Conservation (phyloP, 192 early-diverging fungal genomes). For the Coemansia sp. region DNA sequence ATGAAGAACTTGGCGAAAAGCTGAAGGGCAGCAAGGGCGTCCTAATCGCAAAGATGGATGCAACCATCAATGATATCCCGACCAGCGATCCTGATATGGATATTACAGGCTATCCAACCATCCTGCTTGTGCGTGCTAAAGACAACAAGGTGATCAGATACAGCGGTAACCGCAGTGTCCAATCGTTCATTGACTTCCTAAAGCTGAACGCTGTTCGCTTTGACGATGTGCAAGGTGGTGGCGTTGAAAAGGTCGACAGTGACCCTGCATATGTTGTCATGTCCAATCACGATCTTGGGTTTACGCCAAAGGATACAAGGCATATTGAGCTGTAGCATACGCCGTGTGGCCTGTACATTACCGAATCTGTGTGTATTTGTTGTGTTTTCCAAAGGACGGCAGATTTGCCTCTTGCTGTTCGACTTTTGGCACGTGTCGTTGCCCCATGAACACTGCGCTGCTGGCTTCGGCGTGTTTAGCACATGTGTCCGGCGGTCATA, state of each 20-base stretch:
- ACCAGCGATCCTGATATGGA: slow-evolving; percentile 58
- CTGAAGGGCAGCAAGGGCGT: slow-evolving; percentile 51
- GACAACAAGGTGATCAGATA: slow-evolving; percentile 76
- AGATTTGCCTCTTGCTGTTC: neutral
- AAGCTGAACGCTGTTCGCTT: slow-evolving; percentile 61
- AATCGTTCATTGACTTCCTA: slow-evolving; percentile 75
- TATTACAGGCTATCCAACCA: slow-evolving; percentile 90
- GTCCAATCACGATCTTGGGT: slow-evolving; percentile 16
- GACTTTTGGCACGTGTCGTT: slow-evolving; percentile 12
- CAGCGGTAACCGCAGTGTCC: slow-evolving; percentile 74
- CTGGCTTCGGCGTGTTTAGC: neutral
- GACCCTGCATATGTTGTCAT: slow-evolving; percentile 12
- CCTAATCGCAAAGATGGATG: slow-evolving; percentile 91
- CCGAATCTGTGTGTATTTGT: neutral
- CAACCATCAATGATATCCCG: slow-evolving; percentile 90
- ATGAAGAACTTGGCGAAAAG: slow-evolving; percentile 73
- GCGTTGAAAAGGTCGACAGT: neutral
- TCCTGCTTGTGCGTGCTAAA: slow-evolving; percentile 85
- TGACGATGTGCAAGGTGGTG: slow-evolving; percentile 4
- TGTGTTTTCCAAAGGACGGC: neutral
- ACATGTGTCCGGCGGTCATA: neutral
- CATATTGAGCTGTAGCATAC: slow-evolving; percentile 36
- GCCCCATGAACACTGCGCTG: slow-evolving; percentile 14
- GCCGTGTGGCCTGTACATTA: neutral
- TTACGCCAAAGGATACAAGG: slow-evolving; percentile 48